A percentile compares a stretch with the other conserved stretches of the same genome.
Conservation (phyloP, 306 rosid genomes). For the Quercus parvula region DNA sequence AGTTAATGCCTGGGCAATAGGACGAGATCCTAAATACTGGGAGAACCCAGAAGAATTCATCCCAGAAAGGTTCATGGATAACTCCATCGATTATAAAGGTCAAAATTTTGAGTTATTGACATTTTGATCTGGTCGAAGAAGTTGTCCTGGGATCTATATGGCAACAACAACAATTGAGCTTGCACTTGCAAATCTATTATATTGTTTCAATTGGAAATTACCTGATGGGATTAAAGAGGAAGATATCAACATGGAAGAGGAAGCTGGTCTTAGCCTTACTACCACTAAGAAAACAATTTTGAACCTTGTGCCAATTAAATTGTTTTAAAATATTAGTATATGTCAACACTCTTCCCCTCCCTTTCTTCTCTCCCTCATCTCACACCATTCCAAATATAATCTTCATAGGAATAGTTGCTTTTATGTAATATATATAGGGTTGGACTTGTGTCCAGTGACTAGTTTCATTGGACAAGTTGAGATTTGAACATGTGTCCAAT, state of each 20-base stretch:
- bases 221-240: not conserved
- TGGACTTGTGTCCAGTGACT: too few relatives aligned
- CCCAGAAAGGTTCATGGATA: too few relatives aligned
- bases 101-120: constrained; percentile 41
- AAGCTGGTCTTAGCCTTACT: constrained; percentile 10
- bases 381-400: too few relatives aligned
- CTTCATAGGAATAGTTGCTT: too few relatives aligned
- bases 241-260: constrained; percentile 45
- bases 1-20: constrained; percentile 25
- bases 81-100: constrained; percentile 13
- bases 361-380: too few relatives aligned
- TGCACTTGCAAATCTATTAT: constrained; percentile 44
- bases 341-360: too few relatives aligned
- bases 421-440: too few relatives aligned
- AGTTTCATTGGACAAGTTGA: too few relatives aligned
- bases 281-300: constrained; percentile 31
- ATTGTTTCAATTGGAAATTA: constrained; percentile 41
- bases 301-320: constrained; percentile 22
- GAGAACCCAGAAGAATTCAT: too few relatives aligned
- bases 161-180: constrained; percentile 12
- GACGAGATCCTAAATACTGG: too few relatives aligned
- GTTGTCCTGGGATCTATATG: constrained; percentile 31
- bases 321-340: not conserved
- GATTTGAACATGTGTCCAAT: too few relatives aligned
- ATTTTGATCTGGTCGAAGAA: constrained; percentile 46